These are phyloP conservation scores for Ceriops zippeliana DNA, from an alignment of 345 rosid species.

Conservation along the genomic window DNA sequence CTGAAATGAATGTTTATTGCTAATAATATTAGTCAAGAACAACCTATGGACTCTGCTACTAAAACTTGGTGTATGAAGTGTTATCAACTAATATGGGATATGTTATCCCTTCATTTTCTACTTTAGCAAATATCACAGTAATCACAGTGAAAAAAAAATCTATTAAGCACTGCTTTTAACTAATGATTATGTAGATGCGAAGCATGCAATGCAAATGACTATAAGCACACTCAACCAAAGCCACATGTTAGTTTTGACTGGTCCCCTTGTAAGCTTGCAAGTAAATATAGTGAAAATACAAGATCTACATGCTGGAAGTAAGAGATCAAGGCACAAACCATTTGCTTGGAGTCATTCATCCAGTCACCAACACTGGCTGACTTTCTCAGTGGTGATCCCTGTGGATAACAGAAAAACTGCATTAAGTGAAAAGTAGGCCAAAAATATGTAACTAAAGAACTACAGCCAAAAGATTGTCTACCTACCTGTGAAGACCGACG, in stretches of 20 bases:
- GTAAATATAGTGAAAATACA: no score
- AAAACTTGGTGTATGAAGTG: background rate
- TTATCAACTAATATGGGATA: no score
- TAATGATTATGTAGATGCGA: no score
- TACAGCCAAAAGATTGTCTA: conserved; percentile 27
- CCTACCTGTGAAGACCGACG: conserved; percentile 86
- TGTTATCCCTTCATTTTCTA: no score
- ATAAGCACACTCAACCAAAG: background rate
- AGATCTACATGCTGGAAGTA: background rate
- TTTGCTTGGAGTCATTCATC: conserved; percentile 63
- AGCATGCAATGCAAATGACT: background rate
- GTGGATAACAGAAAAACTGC: conserved; percentile 28
- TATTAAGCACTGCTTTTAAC: no score
- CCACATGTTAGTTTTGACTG: no score
- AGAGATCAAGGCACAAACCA: conserved; percentile 37
- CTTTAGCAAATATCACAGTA: no score
- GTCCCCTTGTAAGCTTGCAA: background rate
- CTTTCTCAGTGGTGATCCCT: conserved; percentile 86
- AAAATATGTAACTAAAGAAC: conserved; percentile 10
- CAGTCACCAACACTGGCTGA: conserved; percentile 98
- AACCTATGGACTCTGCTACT: background rate
- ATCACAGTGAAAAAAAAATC: no score
- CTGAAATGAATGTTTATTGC: background rate
- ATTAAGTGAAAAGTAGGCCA: conserved; percentile 20
- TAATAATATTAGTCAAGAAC: background rate